Base-by-base conservation (phyloP, 257 asterid species). In the Galeopsis tetrahit region DNA sequence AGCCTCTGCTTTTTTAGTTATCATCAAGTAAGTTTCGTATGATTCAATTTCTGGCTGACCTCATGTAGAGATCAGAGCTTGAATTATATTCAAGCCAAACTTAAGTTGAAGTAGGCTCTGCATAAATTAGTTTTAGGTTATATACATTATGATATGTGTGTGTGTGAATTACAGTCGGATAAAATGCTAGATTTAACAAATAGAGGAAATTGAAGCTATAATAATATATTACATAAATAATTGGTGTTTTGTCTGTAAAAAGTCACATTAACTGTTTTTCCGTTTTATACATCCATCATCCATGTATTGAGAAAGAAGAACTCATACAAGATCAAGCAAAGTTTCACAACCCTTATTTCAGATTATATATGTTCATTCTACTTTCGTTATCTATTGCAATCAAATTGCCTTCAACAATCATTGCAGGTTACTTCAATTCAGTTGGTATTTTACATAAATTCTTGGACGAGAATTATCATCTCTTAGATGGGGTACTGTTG, bases 371-470 rank as follows among this genome's bases (percentile, higher is more conserved):
- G 56, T 11, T 32, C 44, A 15, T 68, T 21, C 49, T 21, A 65
- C 31, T 43, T 65, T 28, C 8, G 36, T 34, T 60, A 71, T 60
- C 60, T 46, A 33, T 46, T 60, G 53, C 51, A 34, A 10, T 63
- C 42, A 11, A 63, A 3, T 51, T 63, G 7, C 11, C 49, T 21
- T 62, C 39, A 15, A 6, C 40, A 21, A 21, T 21, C 28, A 21
- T 21, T 21, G 28, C 28, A 21, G 28, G 28, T 21, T 21, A 21
- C 28, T 21, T 21, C 28, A 21, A 21, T 21, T 21, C n/a, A 21
- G 28, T 21, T 21, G 28, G 28, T 21, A 21, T 21, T 21, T 21
- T n/a, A n/a, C n/a, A n/a, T n/a, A n/a, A n/a, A n/a, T n/a, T n/a
- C n/a, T n/a, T n/a, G n/a, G n/a, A n/a, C n/a, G n/a, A n/a, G n/a